Percentiles rank a stretch among this genome's conserved stretches.
Conservation (phyloP, 495 filamentous ascomycete genomes). For the Haplographium delicatum region DNA sequence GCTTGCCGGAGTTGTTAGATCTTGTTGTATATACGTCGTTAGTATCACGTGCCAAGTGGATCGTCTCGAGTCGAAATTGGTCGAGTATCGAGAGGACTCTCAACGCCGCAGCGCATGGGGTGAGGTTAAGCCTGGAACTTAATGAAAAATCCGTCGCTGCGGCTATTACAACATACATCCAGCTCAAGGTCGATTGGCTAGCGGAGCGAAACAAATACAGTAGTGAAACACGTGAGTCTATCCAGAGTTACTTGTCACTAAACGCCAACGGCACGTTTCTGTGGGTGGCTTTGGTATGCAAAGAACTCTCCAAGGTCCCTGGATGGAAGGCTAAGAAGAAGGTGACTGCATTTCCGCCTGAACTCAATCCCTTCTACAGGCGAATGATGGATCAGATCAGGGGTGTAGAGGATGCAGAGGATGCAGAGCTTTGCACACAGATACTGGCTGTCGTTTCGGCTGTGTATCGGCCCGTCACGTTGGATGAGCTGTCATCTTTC, state of each 20-base stretch:
- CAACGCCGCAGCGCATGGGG: not conserved
- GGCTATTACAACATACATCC: conserved; percentile 24
- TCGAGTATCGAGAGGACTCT: conserved; percentile 18
- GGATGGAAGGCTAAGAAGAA: conserved; percentile 16
- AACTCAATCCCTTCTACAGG: conserved; percentile 27
- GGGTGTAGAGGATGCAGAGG: conserved; percentile 12
- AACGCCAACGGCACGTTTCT: conserved; percentile 32
- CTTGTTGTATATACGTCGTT: conserved; percentile 1
- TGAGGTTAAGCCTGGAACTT: conserved; percentile 29
- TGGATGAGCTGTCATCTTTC: conserved; percentile 2
- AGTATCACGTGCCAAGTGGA: conserved; percentile 26
- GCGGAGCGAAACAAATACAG: too few relatives aligned
- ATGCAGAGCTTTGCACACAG: conserved; percentile 23
- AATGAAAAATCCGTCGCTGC: conserved; percentile 25
- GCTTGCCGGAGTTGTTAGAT: conserved; percentile 17
- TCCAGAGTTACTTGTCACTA: too few relatives aligned
- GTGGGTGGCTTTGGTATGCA: conserved; percentile 30
- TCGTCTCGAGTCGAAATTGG: conserved; percentile 30
- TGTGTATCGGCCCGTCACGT: conserved; percentile 10
- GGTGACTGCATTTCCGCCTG: conserved; percentile 25
- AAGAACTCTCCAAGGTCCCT: conserved; percentile 20
- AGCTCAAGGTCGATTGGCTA: conserved; percentile 17
- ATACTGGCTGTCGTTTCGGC: conserved; percentile 1
- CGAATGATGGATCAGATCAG: conserved; percentile 27
- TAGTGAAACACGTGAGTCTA: too few relatives aligned